Base-by-base conservation (phyloP, 768 basidiomycete species). In the Suillus luteus region DNA sequence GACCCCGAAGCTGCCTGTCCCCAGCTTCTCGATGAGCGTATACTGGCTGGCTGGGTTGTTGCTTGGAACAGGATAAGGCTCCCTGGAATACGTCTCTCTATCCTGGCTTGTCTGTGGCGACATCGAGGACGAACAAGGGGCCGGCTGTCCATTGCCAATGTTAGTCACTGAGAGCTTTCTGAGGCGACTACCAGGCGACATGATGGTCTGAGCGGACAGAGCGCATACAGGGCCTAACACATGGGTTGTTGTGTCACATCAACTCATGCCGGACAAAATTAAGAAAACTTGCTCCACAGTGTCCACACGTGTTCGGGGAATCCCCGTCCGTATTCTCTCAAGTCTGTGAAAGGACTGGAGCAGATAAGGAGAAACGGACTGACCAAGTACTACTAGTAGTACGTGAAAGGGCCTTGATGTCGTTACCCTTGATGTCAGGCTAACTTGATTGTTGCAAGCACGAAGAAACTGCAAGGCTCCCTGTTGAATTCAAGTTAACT, bases 1-100 rank as follows among this genome's bases (percentile, higher is more conserved):
- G 1, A 88, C 92, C 10, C 96, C 96, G 73, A 99, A 99, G 75
- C 92, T 94, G 41, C 96, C 96, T 27, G 94, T 96, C 17, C 96
- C 96, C n/a, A 99, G 85, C 75, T 97, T 98, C 78, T 97, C 94
- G 62, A 96, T 83, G 41, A 99, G 79, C 52, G 92, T 93, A 74
- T 97, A 98, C 71, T 96, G 93, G 68, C 88, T 91, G 12, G 92
- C 88, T 22, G 95, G 94, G 71, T 94, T 94, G 74, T 73, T 90
- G 73, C 83, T 86, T 43, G 91, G 88, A 62, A 90, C 77, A 14
- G 91, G 89, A 74, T 81, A 85, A 19, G 90, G 89, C 54, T 87
- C 89, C 63, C 81, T 76, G 15, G 76, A 73, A 12, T 76, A 78
- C 54, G 76, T 60, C 62, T 77, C 80, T 33, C 73, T 75, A 65